Base-by-base conservation (phyloP, 2,329 filamentous ascomycete species). In the Colletotrichum australisinense region DNA sequence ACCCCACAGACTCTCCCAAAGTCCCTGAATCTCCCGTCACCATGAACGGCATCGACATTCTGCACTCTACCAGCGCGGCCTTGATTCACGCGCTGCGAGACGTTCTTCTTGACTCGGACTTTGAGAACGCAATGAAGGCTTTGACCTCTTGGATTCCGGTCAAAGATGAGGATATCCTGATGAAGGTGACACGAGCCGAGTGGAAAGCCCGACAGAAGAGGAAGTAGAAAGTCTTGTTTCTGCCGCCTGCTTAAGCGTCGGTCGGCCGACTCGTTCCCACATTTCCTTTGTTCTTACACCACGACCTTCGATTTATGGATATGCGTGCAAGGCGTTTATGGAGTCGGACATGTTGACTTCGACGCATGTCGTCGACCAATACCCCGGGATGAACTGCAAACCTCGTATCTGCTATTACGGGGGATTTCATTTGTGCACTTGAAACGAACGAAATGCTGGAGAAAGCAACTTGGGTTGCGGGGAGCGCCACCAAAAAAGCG, bases 101-200 rank as follows among this genome's bases (percentile, higher is more conserved):
- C 75, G 94, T 97, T 64, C 87, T 99, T 38, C 86, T 98, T 6
- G 95, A 97, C 78, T 95, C 94, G 22, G 97, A 99, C 81, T 99
- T 98, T 82, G 97, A 99, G 82, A 97, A 97, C 79, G 94, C 94
- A 59, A 99, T 99, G 97, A 98, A 98, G 85, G 93, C 95, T 8
- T 87, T 99, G 75, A 98, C 97, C 35, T 95, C 93, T 69, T 98
- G 94, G 91, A 93, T 98, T 57, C 95, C 96, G 24, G 93, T 99
- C 81, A 95, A 95, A 83, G 96, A 99, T 78, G 95, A 98, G 80
- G 95, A 98, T 81, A 84, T 97, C 71, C 88, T 99, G 78, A 97
- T 99, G 94, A 93, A 92, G 78, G 94, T 98, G 72, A 92, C 95
- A 30, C 93, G 93, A 79, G 92, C 94, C 16, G 96, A 98, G 84